Base-by-base conservation (phyloP, 1,284 basidiomycete species). In the Tilletia walkeri region DNA sequence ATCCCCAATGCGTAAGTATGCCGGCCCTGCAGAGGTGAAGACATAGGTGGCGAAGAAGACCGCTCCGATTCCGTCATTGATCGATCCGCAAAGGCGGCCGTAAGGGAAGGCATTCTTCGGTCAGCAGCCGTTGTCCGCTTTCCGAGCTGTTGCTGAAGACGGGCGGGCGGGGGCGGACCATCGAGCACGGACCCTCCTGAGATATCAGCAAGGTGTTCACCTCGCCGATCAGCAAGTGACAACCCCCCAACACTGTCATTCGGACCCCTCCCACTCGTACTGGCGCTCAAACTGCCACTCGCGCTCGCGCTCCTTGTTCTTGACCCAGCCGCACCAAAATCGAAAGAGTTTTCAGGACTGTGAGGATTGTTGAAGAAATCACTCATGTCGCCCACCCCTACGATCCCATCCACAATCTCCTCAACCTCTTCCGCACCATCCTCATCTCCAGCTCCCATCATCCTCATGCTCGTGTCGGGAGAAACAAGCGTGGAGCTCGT, bases 351-450 rank as follows among this genome's bases (percentile, higher is more conserved):
- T 34, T 61, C 56, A 14, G 56, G 56, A 36, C 56, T 61, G 1
- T 61, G 56, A 12, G 56, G 56, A 34, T 61, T 61, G 56, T 61
- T 61, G 56, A 61, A 61, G 30, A 61, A 61, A 34, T 61, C 56
- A 34, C 56, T 61, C 20, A 61, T 7, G 24, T 61, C 56, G n/a
- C 56, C 56, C 7, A 24, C 56, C 24, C 56, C 24, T 34, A 36
- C 16, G 56, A 61, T 34, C 24, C 24, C 24, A 30, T 30, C 24
- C 47, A n/a, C 12, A 10, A 12, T 10, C 12, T n/a, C 47, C 47
- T 48, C 47, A n/a, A 12, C 12, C 47, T 48, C 47, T 2, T 48
- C 24, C 24, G 24, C 24, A 30, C 24, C 24, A 30, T 30, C 24
- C 24, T 30, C 24, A 30, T 30, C 24, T 30, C 24, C 24, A 30